Evolutionary conservation across 371 early-diverging fungal genomes (phyloP).

Genomic region (Mucor velutinosus): DNA sequence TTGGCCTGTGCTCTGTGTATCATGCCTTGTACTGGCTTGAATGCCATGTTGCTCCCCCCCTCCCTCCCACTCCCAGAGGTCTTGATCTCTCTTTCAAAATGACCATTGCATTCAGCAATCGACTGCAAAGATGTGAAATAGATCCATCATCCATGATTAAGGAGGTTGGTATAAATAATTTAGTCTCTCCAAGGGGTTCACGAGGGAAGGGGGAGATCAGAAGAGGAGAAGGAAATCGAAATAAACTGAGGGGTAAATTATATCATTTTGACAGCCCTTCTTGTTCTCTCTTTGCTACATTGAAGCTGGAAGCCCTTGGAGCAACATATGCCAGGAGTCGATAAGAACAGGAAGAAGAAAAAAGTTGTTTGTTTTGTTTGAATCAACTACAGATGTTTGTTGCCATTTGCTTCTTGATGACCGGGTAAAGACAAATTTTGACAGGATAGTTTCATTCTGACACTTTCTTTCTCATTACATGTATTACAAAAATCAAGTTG

Average conservation of each 20-base stretch:
- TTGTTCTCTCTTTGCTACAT: not conserved
- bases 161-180: conserved; percentile 1
- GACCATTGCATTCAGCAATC: not conserved
- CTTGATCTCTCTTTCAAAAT: not conserved
- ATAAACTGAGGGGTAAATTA: not conserved
- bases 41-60: not conserved
- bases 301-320: not conserved
- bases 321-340: not conserved
- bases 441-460: not conserved
- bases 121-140: not conserved
- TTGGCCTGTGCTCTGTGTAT: not conserved
- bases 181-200: too few relatives aligned
- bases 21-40: too few relatives aligned
- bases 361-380: conserved; percentile 5
- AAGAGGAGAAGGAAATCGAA: not conserved
- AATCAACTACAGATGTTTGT: not conserved
- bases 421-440: not conserved
- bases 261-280: conserved; percentile 1
- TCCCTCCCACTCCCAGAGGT: not conserved
- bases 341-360: not conserved
- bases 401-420: not conserved
- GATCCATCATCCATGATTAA: not conserved
- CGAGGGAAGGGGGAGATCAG: not conserved
- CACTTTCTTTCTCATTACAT: not conserved
- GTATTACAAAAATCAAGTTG: not conserved